Evolutionary conservation across 495 filamentous ascomycete species (phyloP), one percentile per base, ranked within the genome.

Genomic region (Neurospora sp.): DNA sequence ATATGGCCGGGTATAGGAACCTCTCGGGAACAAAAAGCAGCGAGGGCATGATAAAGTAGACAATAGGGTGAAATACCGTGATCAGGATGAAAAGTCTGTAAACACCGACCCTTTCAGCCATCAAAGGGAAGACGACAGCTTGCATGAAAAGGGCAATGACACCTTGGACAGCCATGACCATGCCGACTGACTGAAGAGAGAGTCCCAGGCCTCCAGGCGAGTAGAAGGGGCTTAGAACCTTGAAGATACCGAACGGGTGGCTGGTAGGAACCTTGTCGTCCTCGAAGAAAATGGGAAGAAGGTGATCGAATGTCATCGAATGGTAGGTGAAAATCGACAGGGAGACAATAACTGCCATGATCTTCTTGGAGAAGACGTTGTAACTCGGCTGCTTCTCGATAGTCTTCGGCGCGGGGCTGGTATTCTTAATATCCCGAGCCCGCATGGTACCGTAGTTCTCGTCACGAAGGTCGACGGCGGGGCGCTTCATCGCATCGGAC

Each of bases 301-400:
- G 87, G 80, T 93, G 91, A 74, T 95, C 93, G 75, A 91, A 96
- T 16, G 91, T 92, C 93, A 96, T 96, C 44, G 89, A 91, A 77
- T 95, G 93, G 73, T 94, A 95, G 1, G 92, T 94, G 82, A 94
- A 96, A 73, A 96, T 93, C 6, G 91, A 90, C 38, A 96, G 83
- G 5, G 93, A 88, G 22, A 91, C 71, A 20, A 93, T 87, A 6
- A 95, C 85, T 84, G 91, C 90, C 73, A 89, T 83, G 45, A 94
- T 89, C 20, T 84, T 84, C 79, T 88, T 87, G 22, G 86, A 90
- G 72, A 93, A 92, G 41, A 90, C 84, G 72, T 84, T 88, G 71
- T 38, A 3, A 14, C 27, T 75, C 77, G 42, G 75, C 70, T 22
- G 83, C 70, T 80, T 78, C 53, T 79, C 81, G 20, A 70, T 41